These are phyloP conservation scores for Penicillium olsonii DNA, from an alignment of 2,329 filamentous ascomycete genomes.

Conservation along the genomic window DNA sequence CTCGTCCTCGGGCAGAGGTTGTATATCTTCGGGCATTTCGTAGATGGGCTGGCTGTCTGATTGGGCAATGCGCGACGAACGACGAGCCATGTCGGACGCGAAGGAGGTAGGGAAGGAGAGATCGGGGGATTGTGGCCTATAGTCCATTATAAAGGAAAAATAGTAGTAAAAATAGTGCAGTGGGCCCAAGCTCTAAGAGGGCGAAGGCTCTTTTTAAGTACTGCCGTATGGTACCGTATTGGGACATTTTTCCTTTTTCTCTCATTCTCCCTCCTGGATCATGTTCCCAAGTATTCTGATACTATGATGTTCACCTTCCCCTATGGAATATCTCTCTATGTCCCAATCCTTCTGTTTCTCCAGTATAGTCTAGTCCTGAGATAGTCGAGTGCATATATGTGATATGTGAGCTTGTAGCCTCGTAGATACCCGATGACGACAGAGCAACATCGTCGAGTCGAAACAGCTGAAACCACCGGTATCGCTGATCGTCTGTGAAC, in stretches of 20 bases:
- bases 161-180: conserved; percentile 1
- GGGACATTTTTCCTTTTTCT: conserved; percentile 1
- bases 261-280: background rate
- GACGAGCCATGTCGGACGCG: conserved; percentile 44
- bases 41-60: conserved; percentile 20
- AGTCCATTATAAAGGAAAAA: conserved; percentile 30
- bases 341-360: background rate
- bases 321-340: no score
- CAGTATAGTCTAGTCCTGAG: background rate
- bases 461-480: conserved; percentile 34
- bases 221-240: background rate
- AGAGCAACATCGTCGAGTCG: conserved; percentile 16
- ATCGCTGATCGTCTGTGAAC: conserved; percentile 44
- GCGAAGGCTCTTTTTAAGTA: conserved; percentile 39
- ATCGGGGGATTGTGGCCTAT: conserved; percentile 52
- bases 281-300: background rate
- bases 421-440: conserved; percentile 35
- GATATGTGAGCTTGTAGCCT: no score
- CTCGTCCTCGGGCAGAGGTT: conserved; percentile 1
- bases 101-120: conserved; percentile 50
- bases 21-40: conserved; percentile 14
- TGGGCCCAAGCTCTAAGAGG: conserved; percentile 21
- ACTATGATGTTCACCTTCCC: no score
- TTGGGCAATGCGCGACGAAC: conserved; percentile 40
- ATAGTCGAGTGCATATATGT: no score